Conservation (phyloP, 805 yeast genomes). For the Yarrowia keelungensis region DNA sequence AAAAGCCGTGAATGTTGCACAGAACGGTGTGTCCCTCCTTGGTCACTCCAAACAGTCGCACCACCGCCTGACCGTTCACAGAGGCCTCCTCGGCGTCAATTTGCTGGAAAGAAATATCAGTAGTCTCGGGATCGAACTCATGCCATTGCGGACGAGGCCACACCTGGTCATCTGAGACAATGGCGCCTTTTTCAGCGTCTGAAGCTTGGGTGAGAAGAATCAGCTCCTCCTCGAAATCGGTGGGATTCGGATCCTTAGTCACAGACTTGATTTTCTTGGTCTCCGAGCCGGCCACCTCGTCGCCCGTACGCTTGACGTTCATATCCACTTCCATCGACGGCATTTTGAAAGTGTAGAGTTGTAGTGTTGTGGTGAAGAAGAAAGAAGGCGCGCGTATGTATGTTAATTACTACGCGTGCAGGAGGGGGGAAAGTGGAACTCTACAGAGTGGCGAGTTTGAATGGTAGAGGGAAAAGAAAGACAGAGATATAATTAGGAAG, state of each 20-base stretch:
- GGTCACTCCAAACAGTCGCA: conserved; percentile 93
- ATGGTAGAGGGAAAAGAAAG: neutral
- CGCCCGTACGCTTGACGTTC: conserved; percentile 27
- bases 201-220: conserved; percentile 54
- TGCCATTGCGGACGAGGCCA: conserved; percentile 64
- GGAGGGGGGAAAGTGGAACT: neutral
- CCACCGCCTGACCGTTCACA: conserved; percentile 61
- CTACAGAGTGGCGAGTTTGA: neutral
- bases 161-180: conserved; percentile 49
- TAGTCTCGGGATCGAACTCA: conserved; percentile 56
- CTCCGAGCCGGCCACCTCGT: conserved; percentile 1
- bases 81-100: conserved; percentile 89
- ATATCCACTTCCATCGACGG: conserved; percentile 37
- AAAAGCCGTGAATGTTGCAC: conserved; percentile 87
- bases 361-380: neutral
- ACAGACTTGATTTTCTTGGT: conserved; percentile 22
- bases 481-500: too few species aligned
- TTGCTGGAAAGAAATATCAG: conserved; percentile 82
- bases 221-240: conserved; percentile 62
- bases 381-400: conserved; percentile 15
- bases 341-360: neutral
- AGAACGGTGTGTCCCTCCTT: conserved; percentile 81
- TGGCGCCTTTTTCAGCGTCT: conserved; percentile 43
- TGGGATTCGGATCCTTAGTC: conserved; percentile 47
- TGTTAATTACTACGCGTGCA: conserved; percentile 13